Conservation (phyloP, 257 asterid genomes). For the Buddleja alternifolia region DNA sequence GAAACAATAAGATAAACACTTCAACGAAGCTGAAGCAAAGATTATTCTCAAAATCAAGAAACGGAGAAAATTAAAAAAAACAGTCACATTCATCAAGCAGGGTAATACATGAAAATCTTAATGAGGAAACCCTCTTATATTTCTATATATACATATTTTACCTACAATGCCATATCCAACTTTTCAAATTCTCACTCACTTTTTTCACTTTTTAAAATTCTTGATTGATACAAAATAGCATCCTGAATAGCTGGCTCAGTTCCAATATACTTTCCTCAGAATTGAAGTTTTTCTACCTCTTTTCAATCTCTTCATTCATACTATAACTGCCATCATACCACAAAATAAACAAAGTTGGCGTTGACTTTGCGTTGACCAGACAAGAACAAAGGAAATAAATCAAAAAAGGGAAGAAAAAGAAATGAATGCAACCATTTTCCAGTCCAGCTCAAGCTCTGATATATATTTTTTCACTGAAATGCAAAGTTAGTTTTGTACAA, state of each 20-base stretch:
- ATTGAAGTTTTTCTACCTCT: neutral
- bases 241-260: neutral
- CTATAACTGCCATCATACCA: neutral
- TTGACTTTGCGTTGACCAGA: neutral
- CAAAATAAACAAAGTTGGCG: neutral
- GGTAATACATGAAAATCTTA: neutral
- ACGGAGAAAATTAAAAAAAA: neutral
- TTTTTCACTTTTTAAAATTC: neutral
- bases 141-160: too few relatives aligned
- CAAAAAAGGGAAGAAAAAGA: neutral
- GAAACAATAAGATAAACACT: neutral
- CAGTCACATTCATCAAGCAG: neutral
- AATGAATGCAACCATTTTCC: neutral
- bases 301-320: neutral
- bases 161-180: too few relatives aligned
- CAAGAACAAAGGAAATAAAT: neutral
- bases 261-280: neutral
- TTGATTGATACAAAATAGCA: slow-evolving; percentile 1
- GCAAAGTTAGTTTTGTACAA: too few relatives aligned
- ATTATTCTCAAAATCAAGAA: neutral
- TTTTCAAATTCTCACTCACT: slow-evolving; percentile 4
- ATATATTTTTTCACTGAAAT: too few relatives aligned
- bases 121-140: neutral
- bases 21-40: too few relatives aligned
- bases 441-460: neutral